Percentiles rank a stretch among this genome's conserved stretches.
Evolutionary conservation across 2,329 filamentous ascomycete genomes (phyloP).

Genomic region (Fusarium anthophilum): DNA sequence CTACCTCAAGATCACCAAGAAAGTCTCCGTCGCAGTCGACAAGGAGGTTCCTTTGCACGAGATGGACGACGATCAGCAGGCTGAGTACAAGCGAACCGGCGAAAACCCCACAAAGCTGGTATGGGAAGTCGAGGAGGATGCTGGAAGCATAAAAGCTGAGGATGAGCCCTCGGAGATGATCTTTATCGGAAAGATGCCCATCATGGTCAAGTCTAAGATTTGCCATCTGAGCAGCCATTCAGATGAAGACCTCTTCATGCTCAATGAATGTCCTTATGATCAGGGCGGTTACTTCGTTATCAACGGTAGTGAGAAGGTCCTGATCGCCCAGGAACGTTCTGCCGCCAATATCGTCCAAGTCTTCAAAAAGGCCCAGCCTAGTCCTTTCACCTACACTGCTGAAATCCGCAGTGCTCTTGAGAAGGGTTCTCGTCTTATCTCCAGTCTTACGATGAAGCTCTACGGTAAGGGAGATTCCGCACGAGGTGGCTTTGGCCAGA

Average conservation of each 20-base stretch:
- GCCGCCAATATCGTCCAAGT: constrained; percentile 99
- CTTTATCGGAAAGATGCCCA: constrained; percentile 94
- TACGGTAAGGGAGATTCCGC: constrained; percentile 87
- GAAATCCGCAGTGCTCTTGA: constrained; percentile 97
- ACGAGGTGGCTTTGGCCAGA: constrained; percentile 80
- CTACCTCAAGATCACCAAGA: constrained; percentile 88
- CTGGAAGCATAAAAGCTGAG: constrained; percentile 63
- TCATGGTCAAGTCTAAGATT: constrained; percentile 98
- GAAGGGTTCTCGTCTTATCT: constrained; percentile 94
- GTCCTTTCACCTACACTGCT: constrained; percentile 89
- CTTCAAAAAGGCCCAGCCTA: constrained; percentile 96
- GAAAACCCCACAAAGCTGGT: constrained; percentile 66
- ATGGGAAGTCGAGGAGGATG: constrained; percentile 69
- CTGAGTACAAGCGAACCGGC: constrained; percentile 63
- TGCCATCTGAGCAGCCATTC: constrained; percentile 86
- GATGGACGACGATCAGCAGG: constrained; percentile 71
- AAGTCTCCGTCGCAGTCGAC: constrained; percentile 84
- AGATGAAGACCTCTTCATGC: constrained; percentile 86
- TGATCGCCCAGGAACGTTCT: constrained; percentile 97
- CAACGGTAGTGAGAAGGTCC: constrained; percentile 97
- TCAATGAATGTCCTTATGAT: constrained; percentile 98
- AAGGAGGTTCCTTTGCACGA: constrained; percentile 72
- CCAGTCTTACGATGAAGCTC: constrained; percentile 89
- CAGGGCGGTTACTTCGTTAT: constrained; percentile 99
- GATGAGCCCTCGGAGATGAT: constrained; percentile 73